Base-by-base conservation (phyloP, 306 rosid genomes). In the Macrotyloma uniflorum region DNA sequence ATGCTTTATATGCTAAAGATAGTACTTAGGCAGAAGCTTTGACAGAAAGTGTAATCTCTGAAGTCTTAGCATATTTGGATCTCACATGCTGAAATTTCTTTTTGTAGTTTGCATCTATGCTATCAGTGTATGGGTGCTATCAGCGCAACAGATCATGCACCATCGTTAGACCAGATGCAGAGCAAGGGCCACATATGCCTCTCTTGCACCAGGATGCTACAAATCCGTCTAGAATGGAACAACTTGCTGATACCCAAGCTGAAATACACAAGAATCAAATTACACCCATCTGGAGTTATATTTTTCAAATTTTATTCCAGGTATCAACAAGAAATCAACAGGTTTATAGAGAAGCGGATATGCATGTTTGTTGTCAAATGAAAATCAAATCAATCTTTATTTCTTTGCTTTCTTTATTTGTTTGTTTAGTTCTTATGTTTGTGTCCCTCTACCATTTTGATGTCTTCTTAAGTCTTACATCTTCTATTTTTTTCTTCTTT, bases 61-160 rank as follows among this genome's bases (percentile, higher is more conserved):
- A 71, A 47, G 26, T 54, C 23, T 30, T 43, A 23, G 40, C 15
- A 10, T 24, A 43, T 70, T 45, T 70, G 40, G 23, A 62, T 57
- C 75, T 70, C 64, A 78, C 42, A 53, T 26, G 57, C 61, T 79
- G 77, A 71, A 77, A 40, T 30, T 63, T 81, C 67, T 64, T 82
- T 38, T 84, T 83, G 89, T 59, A 93, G 98, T 85, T 22, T 87
- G 97, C 87, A 81, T 88, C 85, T 42, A 19, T 86, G 64, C 80
- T 90, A 55, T 93, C 96, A 24, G 66, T 78, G 23, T 87, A 86
- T 78, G 98, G 97, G 35, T 89, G 89, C 81, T 87, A 57, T 78
- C 84, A 73, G 80, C 73, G 61, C 82, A 83, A 54, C 28, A 86
- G 76, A 50, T 74, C 81, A 50, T 64, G 77, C 76, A 59, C 71